These are phyloP conservation scores for Entamoeba histolytica DNA, from an alignment of 208 protist species.

Conservation along the genomic window DNA sequence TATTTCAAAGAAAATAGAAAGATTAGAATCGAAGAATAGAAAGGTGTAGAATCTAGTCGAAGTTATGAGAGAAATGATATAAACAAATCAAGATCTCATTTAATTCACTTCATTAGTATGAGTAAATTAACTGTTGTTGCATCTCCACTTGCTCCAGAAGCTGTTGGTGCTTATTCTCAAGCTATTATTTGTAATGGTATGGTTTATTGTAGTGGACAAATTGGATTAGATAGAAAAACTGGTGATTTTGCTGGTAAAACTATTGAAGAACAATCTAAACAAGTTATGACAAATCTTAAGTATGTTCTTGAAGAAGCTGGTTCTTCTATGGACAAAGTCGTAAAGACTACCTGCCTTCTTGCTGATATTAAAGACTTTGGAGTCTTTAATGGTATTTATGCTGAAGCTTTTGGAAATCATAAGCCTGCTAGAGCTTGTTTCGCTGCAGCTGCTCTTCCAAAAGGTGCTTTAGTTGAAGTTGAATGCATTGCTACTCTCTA, in stretches of 20 bases:
- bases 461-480: conserved; percentile 1
- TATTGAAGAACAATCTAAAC: background rate
- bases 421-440: background rate
- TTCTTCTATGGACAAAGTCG: background rate
- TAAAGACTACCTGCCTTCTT: background rate
- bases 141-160: background rate
- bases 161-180: background rate
- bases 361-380: conserved; percentile 4
- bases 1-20: too few relatives aligned
- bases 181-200: background rate
- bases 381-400: conserved; percentile 1
- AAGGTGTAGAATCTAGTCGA: too few relatives aligned
- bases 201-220: background rate
- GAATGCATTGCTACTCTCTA: background rate
- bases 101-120: background rate
- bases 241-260: background rate
- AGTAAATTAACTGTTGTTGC: background rate
- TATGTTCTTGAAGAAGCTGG: background rate
- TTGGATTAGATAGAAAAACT: background rate
- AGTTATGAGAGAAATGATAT: too few relatives aligned
- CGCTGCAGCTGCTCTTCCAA: background rate
- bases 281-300: background rate
- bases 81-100: too few relatives aligned
- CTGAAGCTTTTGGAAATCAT: background rate
- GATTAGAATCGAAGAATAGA: too few relatives aligned